phyloP scores from a whole-genome alignment of 1,284 basidiomycete species.

The Mycosarcoma maydis region DNA sequence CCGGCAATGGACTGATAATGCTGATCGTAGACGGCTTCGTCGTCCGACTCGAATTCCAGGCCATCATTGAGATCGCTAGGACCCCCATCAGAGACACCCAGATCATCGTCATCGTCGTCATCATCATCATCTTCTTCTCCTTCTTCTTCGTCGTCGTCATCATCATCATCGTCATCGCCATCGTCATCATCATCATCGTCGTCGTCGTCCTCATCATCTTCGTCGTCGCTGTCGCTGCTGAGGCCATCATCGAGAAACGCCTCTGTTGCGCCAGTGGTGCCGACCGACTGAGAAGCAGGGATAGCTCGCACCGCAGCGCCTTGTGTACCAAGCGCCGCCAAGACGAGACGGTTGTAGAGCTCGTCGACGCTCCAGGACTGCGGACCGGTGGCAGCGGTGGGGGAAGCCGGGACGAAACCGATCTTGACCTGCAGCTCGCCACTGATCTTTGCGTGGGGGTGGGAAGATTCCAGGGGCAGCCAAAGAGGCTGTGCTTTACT shows the following conservation, averaged over 20 bases:
- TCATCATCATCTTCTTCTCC: constrained; percentile 34
- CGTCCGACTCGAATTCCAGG: constrained; percentile 25
- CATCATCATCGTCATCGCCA: constrained; percentile 36
- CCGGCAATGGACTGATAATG: constrained; percentile 46
- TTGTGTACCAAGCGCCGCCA: constrained; percentile 28
- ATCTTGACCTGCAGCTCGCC: constrained; percentile 57
- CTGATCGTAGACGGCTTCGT: constrained; percentile 35
- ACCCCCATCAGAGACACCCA: constrained; percentile 24
- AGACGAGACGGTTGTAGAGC: constrained; percentile 44
- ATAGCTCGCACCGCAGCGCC: constrained; percentile 51
- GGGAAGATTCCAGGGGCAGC: constrained; percentile 52
- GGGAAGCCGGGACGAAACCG: constrained; percentile 42
- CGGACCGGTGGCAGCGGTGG: constrained; percentile 2
- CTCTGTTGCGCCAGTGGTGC: constrained; percentile 48
- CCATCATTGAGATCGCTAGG: constrained; percentile 25
- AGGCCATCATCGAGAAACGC: constrained; percentile 58
- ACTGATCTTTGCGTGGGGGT: constrained; percentile 39
- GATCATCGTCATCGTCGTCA: constrained; percentile 21
- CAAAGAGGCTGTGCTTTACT: constrained; percentile 40
- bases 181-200: constrained; percentile 18
- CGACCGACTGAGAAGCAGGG: constrained; percentile 57
- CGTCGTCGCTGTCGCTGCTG: constrained; percentile 40
- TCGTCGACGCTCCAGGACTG: constrained; percentile 37
- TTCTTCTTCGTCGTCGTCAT: constrained; percentile 24
- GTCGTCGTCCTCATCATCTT: constrained; percentile 39